A percentile compares a stretch with the other conserved stretches of the same genome.
Conservation (phyloP, 345 rosid species). For the Lumnitzera littorea region DNA sequence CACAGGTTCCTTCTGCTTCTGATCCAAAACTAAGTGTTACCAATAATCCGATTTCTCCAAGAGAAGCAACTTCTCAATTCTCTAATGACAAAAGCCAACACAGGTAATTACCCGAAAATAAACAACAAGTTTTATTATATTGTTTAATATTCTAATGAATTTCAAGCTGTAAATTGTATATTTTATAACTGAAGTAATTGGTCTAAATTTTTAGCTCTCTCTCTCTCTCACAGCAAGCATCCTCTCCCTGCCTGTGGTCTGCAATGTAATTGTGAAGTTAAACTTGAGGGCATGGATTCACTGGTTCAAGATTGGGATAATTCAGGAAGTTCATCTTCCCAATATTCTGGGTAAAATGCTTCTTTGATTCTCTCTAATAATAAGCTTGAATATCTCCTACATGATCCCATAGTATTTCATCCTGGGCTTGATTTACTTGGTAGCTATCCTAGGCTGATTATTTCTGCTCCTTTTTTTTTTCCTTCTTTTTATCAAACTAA, state of each 20-base stretch:
- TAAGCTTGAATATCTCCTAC: no score
- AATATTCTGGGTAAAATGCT: constrained; percentile 22
- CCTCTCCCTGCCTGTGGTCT: constrained; percentile 50
- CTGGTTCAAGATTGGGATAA: constrained; percentile 18
- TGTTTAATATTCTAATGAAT: neutral
- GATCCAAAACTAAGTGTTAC: constrained; percentile 11
- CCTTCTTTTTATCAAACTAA: no score
- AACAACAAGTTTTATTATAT: constrained; percentile 24
- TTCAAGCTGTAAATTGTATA: neutral
- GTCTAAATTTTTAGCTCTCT: neutral
- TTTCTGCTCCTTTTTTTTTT: no score
- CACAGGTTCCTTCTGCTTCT: constrained; percentile 36
- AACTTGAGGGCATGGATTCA: constrained; percentile 13
- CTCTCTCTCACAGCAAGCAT: constrained; percentile 13
- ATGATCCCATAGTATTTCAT: no score
- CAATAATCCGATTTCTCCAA: constrained; percentile 19
- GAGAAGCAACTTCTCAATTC: constrained; percentile 15
- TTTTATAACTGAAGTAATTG: neutral
- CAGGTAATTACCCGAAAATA: constrained; percentile 25
- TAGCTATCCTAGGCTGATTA: no score
- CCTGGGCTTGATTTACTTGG: no score
- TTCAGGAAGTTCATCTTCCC: constrained; percentile 7
- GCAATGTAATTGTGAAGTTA: constrained; percentile 23
- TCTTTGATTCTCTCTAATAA: no score
- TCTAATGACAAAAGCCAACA: constrained; percentile 16